Percentiles rank a stretch among this genome's conserved stretches.
Conservation (phyloP, 2,329 filamentous ascomycete genomes). For the Fusarium acutatum region DNA sequence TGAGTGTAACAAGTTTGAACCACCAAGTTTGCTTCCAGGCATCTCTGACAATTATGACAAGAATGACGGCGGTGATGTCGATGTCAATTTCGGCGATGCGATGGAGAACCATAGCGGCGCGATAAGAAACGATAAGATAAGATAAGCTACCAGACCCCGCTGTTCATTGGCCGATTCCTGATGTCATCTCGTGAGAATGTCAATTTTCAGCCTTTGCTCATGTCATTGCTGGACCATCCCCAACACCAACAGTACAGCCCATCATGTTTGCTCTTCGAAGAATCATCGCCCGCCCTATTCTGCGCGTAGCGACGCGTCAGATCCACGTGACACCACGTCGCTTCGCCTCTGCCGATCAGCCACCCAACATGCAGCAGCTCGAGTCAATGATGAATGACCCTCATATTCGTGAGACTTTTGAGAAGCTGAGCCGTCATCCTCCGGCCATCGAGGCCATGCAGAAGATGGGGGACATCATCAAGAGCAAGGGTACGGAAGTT, state of each 20-base stretch:
- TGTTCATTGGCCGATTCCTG: not conserved
- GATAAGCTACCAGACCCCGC: not conserved
- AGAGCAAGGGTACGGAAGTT: constrained; percentile 10
- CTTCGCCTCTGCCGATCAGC: constrained; percentile 20
- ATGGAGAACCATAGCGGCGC: not conserved
- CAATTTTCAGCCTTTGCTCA: constrained; percentile 15
- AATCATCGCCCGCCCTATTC: constrained; percentile 9
- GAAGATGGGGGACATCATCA: constrained; percentile 29
- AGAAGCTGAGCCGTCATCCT: constrained; percentile 33
- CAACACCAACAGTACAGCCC: not conserved
- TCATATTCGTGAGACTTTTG: constrained; percentile 27
- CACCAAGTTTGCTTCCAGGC: too few species aligned
- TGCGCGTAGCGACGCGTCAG: constrained; percentile 19
- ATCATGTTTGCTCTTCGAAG: constrained; percentile 27
- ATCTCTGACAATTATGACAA: not conserved
- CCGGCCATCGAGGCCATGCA: constrained; percentile 32
- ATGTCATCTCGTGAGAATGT: constrained; percentile 11
- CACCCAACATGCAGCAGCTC: constrained; percentile 20
- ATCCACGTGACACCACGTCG: constrained; percentile 20
- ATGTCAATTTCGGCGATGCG: not conserved
- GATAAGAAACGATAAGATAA: constrained; percentile 9
- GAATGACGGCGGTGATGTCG: not conserved
- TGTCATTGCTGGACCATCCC: not conserved
- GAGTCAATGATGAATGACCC: constrained; percentile 37
- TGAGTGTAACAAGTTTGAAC: not conserved